Conservation (phyloP, 164 flowering plant genomes). For the Magnolia changhungtana region DNA sequence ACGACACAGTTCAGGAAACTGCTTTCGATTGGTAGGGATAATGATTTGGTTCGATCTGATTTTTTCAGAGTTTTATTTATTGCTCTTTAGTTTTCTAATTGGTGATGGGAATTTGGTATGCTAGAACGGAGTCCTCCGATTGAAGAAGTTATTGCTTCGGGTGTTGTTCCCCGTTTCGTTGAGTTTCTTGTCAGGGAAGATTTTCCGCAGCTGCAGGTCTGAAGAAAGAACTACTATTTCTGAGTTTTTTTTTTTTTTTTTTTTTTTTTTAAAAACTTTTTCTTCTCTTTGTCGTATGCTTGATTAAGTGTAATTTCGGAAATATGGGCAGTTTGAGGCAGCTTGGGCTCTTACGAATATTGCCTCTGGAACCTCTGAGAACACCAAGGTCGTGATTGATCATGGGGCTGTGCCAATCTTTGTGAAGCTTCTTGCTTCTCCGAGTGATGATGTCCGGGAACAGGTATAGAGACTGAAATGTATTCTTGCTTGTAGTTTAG, state of each 20-base stretch:
- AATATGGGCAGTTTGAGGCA: conserved; percentile 69
- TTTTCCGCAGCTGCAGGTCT: conserved; percentile 76
- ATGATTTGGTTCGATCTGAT: not conserved
- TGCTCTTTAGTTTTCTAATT: not conserved
- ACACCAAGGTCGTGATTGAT: conserved; percentile 78
- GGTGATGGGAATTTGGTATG: not conserved
- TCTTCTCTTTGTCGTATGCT: not conserved
- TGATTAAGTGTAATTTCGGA: not conserved
- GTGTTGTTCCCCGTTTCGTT: conserved; percentile 82
- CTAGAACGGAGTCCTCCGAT: conserved; percentile 79
- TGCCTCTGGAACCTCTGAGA: conserved; percentile 92
- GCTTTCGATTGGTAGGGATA: conserved; percentile 59
- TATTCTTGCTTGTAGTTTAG: too few relatives aligned
- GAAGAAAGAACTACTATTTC: not conserved
- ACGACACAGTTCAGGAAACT: conserved; percentile 76
- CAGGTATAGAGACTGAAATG: conserved; percentile 43
- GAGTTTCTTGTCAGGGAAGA: conserved; percentile 71
- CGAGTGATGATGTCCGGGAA: conserved; percentile 83
- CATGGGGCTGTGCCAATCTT: conserved; percentile 84
- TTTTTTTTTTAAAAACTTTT: not conserved
- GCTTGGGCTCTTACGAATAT: conserved; percentile 96
- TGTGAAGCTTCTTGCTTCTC: conserved; percentile 72
- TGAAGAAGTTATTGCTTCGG: conserved; percentile 72
- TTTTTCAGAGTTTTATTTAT: not conserved
- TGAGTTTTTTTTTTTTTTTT: not conserved